phyloP scores from a whole-genome alignment of 768 basidiomycete genomes.

The Amanita muscaria region DNA sequence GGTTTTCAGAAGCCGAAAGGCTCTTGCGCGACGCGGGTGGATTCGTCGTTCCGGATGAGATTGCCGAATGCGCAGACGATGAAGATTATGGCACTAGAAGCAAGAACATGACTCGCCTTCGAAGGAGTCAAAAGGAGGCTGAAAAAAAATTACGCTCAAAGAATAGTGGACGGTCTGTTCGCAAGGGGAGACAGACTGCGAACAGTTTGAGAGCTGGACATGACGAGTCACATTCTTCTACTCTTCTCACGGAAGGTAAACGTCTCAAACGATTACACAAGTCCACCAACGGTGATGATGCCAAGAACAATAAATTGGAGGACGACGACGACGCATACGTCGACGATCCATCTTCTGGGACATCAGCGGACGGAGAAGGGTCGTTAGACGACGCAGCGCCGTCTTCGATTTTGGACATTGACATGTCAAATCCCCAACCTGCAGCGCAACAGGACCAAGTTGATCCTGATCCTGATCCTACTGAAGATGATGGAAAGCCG shows the following conservation, averaged over 20 bases:
- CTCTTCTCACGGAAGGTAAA: too few relatives aligned
- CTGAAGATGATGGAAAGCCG: constrained; percentile 45
- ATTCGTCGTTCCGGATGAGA: constrained; percentile 2
- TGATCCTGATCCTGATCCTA: constrained; percentile 38
- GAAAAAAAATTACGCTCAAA: constrained; percentile 14
- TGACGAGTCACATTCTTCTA: too few relatives aligned
- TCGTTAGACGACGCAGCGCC: constrained; percentile 47
- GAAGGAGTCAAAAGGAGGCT: constrained; percentile 9
- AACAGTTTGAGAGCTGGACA: constrained; percentile 19
- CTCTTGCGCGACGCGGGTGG: neutral
- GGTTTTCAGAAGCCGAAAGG: neutral
- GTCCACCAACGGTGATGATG: too few relatives aligned
- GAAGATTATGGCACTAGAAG: constrained; percentile 9
- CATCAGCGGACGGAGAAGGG: constrained; percentile 47
- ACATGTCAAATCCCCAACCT: constrained; percentile 31
- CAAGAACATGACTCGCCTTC: constrained; percentile 14
- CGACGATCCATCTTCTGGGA: constrained; percentile 35
- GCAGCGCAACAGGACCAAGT: too few relatives aligned
- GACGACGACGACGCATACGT: constrained; percentile 39
- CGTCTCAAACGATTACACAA: too few relatives aligned
- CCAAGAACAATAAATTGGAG: too few relatives aligned
- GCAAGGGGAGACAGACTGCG: constrained; percentile 20
- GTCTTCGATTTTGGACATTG: constrained; percentile 35
- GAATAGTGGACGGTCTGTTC: constrained; percentile 13
- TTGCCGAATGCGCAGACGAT: neutral